These are phyloP conservation scores for Tremella fuciformis DNA, from an alignment of 768 basidiomycete species.

Conservation along the genomic window DNA sequence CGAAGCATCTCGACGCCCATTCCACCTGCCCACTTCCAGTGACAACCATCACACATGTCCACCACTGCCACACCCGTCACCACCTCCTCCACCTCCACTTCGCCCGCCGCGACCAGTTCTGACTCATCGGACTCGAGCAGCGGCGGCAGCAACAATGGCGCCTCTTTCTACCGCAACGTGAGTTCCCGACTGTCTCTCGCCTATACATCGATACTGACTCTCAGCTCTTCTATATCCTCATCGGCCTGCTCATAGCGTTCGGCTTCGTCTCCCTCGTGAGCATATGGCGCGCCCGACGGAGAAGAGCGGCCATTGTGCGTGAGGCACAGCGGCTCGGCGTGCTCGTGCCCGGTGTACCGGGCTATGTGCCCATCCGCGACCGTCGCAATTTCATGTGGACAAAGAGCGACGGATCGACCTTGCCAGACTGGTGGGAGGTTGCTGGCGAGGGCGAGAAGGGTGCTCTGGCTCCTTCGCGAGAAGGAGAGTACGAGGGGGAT, in stretches of 20 bases:
- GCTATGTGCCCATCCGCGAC: conserved; percentile 41
- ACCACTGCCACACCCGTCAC: conserved; percentile 9
- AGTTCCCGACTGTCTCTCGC: conserved; percentile 7
- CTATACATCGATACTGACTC: neutral
- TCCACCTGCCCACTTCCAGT: neutral
- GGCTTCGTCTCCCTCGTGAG: conserved; percentile 36
- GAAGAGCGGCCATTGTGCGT: conserved; percentile 27
- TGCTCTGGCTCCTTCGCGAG: conserved; percentile 5
- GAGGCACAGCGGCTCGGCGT: conserved; percentile 44
- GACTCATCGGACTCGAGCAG: conserved; percentile 5
- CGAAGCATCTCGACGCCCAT: neutral
- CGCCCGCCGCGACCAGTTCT: conserved; percentile 18
- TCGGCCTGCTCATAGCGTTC: conserved; percentile 40
- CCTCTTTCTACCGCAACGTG: conserved; percentile 26
- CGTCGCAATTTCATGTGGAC: conserved; percentile 18
- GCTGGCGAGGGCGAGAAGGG: conserved; percentile 8
- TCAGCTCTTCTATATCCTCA: conserved; percentile 47
- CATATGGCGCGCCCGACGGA: conserved; percentile 32
- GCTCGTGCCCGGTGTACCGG: conserved; percentile 42
- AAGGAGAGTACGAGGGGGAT: conserved; percentile 2
- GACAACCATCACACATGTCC: conserved; percentile 20
- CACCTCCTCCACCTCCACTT: conserved; percentile 13
- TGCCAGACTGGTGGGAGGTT: conserved; percentile 46
- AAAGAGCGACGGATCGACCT: conserved; percentile 21
- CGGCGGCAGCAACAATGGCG: neutral